These are phyloP conservation scores for Fusarium udum DNA, from an alignment of 2,329 filamentous ascomycete species.

Conservation along the genomic window DNA sequence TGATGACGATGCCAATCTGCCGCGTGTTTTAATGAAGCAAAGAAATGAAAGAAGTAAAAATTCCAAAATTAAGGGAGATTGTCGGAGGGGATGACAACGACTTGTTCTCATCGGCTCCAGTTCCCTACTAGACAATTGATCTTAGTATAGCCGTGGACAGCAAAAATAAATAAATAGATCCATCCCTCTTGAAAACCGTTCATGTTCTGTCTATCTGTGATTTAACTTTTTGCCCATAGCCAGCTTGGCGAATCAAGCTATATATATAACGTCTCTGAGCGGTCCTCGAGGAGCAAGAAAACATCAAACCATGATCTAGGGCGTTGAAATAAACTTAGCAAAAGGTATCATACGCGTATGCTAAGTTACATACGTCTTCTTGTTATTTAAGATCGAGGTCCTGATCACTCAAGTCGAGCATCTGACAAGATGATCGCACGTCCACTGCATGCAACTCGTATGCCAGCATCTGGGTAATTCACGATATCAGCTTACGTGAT, in stretches of 20 bases:
- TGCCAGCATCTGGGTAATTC: not conserved
- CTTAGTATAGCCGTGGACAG: conserved; percentile 41
- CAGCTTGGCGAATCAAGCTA: not conserved
- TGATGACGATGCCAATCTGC: conserved; percentile 14
- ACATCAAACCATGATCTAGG: not conserved
- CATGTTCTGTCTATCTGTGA: not conserved
- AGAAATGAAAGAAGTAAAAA: conserved; percentile 38
- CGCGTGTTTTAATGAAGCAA: conserved; percentile 42
- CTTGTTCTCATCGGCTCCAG: conserved; percentile 33
- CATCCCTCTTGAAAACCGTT: conserved; percentile 35
- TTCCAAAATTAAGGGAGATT: conserved; percentile 40
- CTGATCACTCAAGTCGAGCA: not conserved
- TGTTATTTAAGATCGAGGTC: not conserved
- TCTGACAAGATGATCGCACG: not conserved
- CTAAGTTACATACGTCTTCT: not conserved
- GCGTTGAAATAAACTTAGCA: not conserved
- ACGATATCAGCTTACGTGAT: not conserved
- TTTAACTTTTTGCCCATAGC: not conserved
- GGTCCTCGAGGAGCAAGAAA: not conserved
- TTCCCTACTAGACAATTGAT: conserved; percentile 34
- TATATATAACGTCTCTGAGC: not conserved
- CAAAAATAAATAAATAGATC: conserved; percentile 36
- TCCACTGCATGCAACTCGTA: not conserved
- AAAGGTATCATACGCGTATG: not conserved
- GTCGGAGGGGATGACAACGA: conserved; percentile 38